A percentile compares a stretch with the other conserved stretches of the same genome.
These are phyloP conservation scores for Pseudomonodictys pantanalensis DNA, from an alignment of 495 filamentous ascomycete species.

Conservation along the genomic window DNA sequence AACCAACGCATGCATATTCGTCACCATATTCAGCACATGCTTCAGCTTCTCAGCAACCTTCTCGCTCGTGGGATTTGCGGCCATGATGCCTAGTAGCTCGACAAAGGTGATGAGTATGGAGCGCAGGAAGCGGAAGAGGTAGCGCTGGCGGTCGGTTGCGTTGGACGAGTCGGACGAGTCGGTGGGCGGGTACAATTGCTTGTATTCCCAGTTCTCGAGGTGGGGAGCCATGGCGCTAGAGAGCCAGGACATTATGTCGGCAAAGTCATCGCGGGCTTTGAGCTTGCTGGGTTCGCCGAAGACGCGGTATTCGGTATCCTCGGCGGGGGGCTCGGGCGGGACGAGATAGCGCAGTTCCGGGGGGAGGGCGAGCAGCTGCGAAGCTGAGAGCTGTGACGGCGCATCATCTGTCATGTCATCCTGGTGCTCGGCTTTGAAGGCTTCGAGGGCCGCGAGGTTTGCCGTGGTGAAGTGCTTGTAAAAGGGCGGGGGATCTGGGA, in stretches of 20 bases:
- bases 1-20: constrained; percentile 85
- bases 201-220: constrained; percentile 65
- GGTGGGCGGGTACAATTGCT: constrained; percentile 62
- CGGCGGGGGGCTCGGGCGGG: constrained; percentile 68
- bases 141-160: constrained; percentile 67
- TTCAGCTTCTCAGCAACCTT: constrained; percentile 56
- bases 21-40: constrained; percentile 73
- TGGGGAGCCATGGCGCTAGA: constrained; percentile 59
- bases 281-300: constrained; percentile 57
- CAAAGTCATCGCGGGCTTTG: constrained; percentile 24
- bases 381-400: constrained; percentile 14
- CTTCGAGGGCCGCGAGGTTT: constrained; percentile 66
- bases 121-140: constrained; percentile 75
- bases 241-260: background rate
- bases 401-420: constrained; percentile 7
- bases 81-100: constrained; percentile 43
- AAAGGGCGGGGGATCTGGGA: constrained; percentile 84
- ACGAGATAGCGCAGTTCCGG: constrained; percentile 74
- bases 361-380: constrained; percentile 59
- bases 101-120: constrained; percentile 78
- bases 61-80: constrained; percentile 5
- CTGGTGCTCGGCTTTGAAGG: constrained; percentile 37
- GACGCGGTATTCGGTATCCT: constrained; percentile 64
- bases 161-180: constrained; percentile 44
- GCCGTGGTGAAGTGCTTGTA: constrained; percentile 82